Evolutionary conservation across 352 stramenopile species (phyloP), one percentile per base, ranked within the genome.

Genomic region (Phytophthora niederhauseri): DNA sequence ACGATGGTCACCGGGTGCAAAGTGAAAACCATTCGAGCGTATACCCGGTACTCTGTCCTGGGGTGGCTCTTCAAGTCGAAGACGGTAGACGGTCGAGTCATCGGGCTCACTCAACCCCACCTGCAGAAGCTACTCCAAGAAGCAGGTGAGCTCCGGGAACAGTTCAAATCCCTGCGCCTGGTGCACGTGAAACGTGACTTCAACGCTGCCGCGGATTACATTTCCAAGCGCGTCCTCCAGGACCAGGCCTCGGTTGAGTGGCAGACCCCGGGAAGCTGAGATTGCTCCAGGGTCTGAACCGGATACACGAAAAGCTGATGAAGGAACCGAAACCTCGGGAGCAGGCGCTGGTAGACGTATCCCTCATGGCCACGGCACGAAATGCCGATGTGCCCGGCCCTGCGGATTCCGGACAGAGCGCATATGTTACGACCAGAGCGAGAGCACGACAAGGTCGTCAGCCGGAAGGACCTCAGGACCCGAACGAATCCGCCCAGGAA

Each of bases 121-220:
- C 64, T 73, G 26, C 43, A 20, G 28, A 55, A 58, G 34, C 8
- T 70, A 15, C 55, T 72, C 4, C 24, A 43, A 43, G 36, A 70
- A 50, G 45, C 48, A 2, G 41, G 66, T 3, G 36, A 34, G 4
- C 4, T 70, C 7, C 22, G 53, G 24, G 6, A 11, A 1, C 6
- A 36, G 8, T 73, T 70, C 56, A 17, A 49, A 2, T 65, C 54
- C 0, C 9, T 68, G 1, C 9, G 34, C 0, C 28, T 75, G 0
- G 53, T 75, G 0, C 64, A 73, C 26, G 68, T 73, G 6, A 76
- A 72, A 17, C 48, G 62, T 14, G 59, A 68, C 15, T 73, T 68
- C 64, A 73, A 73, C 20, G 63, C 52, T 1, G 59, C 72, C 0
- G 62, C 64, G 0, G 64, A 49, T 34, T 70, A 72, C 28, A 28